Percentiles rank a stretch among this genome's conserved stretches.
These are phyloP conservation scores for Hyparrhenia diplandra DNA, from an alignment of 176 grass and related monocot genomes.

Conservation along the genomic window DNA sequence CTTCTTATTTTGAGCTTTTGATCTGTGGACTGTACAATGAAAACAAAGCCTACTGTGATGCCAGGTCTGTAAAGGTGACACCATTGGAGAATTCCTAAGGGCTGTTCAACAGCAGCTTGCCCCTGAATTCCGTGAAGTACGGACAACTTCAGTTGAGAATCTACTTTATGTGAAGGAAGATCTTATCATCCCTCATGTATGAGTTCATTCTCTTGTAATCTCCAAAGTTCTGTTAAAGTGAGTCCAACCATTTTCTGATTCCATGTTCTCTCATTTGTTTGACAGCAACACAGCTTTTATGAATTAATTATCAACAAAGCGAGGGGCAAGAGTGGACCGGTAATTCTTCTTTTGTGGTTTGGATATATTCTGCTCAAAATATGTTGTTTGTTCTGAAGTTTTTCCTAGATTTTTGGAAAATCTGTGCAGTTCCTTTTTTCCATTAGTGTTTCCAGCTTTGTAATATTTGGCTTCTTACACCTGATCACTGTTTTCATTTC, in stretches of 20 bases:
- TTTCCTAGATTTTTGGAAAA: neutral
- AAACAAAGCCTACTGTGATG: constrained; percentile 19
- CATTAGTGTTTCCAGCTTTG: neutral
- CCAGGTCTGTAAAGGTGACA: constrained; percentile 89
- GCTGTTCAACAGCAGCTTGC: constrained; percentile 96
- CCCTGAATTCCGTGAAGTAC: constrained; percentile 93
- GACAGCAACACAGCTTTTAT: constrained; percentile 99
- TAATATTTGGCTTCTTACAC: neutral
- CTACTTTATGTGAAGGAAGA: constrained; percentile 99
- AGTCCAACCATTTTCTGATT: constrained; percentile 4
- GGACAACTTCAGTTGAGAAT: constrained; percentile 95
- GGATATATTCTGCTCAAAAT: neutral
- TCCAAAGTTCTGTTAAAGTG: constrained; percentile 15
- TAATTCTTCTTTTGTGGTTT: constrained; percentile 41
- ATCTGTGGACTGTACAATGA: constrained; percentile 8
- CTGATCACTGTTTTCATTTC: neutral
- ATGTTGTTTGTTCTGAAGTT: neutral
- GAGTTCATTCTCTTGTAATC: constrained; percentile 17
- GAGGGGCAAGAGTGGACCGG: constrained; percentile 98
- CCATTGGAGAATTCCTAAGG: constrained; percentile 91
- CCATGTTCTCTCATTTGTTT: constrained; percentile 25
- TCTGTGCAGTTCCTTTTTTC: neutral
- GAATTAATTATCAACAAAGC: constrained; percentile 99
- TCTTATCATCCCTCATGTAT: constrained; percentile 98
- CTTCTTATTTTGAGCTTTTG: neutral